A percentile compares a stretch with the other conserved stretches of the same genome.
phyloP scores from a whole-genome alignment of 345 rosid species.

The Trapa bicornis region DNA sequence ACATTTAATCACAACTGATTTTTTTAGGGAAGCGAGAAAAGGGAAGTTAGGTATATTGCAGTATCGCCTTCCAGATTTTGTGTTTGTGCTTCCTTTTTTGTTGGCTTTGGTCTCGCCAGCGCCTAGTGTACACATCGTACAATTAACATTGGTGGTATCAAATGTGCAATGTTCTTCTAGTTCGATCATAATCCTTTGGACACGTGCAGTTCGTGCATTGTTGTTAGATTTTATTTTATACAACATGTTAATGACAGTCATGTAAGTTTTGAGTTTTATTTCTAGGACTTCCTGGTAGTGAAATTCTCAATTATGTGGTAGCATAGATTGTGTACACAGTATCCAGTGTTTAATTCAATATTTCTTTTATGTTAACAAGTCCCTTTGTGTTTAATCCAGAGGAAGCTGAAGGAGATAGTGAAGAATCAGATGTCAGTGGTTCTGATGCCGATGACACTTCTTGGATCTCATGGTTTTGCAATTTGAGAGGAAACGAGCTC shows the following conservation, averaged over 20 bases:
- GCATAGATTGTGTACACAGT: neutral
- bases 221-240: neutral
- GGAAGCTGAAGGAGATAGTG: constrained; percentile 74
- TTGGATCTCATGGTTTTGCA: constrained; percentile 99
- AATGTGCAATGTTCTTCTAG: too few relatives aligned
- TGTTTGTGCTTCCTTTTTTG: too few relatives aligned
- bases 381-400: constrained; percentile 24
- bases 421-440: constrained; percentile 77
- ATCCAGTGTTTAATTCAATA: neutral
- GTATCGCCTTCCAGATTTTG: too few relatives aligned
- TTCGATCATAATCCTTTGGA: too few relatives aligned
- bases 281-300: neutral
- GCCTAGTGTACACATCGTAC: too few relatives aligned
- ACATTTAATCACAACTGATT: too few relatives aligned
- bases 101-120: too few relatives aligned
- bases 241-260: neutral
- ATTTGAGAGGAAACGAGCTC: constrained; percentile 87
- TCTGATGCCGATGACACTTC: constrained; percentile 92
- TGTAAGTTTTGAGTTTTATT: neutral
- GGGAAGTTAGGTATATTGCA: too few relatives aligned
- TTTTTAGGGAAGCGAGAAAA: too few relatives aligned
- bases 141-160: too few relatives aligned
- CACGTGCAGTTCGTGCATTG: neutral
- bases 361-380: neutral
- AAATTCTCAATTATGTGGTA: too few relatives aligned